Percentiles rank a stretch among this genome's conserved stretches.
Conservation (phyloP, 495 filamentous ascomycete genomes). For the Penicillium flavigenum region DNA sequence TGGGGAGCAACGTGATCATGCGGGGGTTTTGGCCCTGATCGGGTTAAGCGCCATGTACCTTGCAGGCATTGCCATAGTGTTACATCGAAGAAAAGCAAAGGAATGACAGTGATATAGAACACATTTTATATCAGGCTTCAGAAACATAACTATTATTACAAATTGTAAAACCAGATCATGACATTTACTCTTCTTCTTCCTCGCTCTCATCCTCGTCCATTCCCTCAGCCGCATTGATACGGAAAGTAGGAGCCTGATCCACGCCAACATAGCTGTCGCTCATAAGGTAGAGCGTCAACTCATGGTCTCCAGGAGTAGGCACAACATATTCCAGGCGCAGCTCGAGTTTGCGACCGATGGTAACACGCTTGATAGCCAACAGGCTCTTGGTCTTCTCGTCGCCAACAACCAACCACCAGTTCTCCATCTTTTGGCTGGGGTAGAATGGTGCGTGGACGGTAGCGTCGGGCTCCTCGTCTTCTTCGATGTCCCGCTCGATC, state of each 20-base stretch:
- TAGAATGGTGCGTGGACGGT: constrained; percentile 96
- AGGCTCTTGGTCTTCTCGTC: constrained; percentile 80
- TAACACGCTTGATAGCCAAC: constrained; percentile 91
- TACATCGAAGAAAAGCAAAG: background rate
- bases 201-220: constrained; percentile 94
- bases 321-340: constrained; percentile 84
- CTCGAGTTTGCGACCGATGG: constrained; percentile 74
- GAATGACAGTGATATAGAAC: constrained; percentile 12
- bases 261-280: constrained; percentile 97
- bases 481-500: constrained; percentile 81
- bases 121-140: constrained; percentile 17
- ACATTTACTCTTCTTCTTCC: constrained; percentile 63
- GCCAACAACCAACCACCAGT: constrained; percentile 94
- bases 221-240: constrained; percentile 79
- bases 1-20: constrained; percentile 22
- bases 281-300: constrained; percentile 91
- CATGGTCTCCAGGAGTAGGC: constrained; percentile 78
- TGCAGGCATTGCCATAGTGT: background rate
- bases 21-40: constrained; percentile 12
- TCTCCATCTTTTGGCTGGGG: constrained; percentile 90
- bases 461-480: constrained; percentile 72
- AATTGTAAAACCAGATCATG: constrained; percentile 16
- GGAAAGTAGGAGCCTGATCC: constrained; percentile 91
- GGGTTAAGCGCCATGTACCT: constrained; percentile 8
- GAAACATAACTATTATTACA: constrained; percentile 25